These are phyloP conservation scores for Serendipita indica DNA, from an alignment of 768 basidiomycete species.

Conservation along the genomic window DNA sequence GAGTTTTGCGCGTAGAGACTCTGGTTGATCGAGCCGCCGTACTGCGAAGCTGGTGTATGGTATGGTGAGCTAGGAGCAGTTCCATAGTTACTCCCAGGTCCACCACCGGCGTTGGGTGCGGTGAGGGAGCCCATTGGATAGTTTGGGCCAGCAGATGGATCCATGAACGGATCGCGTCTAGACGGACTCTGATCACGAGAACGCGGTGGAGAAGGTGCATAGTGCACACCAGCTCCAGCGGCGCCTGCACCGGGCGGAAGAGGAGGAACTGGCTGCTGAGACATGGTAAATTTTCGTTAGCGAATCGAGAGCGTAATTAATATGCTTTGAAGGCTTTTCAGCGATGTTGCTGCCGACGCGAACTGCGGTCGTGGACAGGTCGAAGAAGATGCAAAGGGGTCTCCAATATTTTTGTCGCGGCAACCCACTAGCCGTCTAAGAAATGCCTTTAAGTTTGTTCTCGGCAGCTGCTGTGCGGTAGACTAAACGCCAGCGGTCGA, in stretches of 20 bases:
- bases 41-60: neutral
- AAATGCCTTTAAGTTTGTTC: too few relatives aligned
- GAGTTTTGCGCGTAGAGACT: neutral
- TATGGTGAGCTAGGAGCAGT: conserved; percentile 4
- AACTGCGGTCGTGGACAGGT: too few relatives aligned
- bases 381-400: too few relatives aligned
- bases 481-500: too few relatives aligned
- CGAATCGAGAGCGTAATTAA: neutral
- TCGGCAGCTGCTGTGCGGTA: too few relatives aligned
- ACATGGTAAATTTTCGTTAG: conserved; percentile 7
- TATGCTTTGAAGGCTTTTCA: too few relatives aligned
- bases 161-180: conserved; percentile 3
- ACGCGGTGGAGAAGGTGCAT: neutral
- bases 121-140: neutral
- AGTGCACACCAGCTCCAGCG: neutral
- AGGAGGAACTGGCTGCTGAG: neutral
- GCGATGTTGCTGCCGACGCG: too few relatives aligned
- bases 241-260: neutral
- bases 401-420: too few relatives aligned
- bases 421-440: too few relatives aligned
- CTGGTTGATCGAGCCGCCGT: neutral
- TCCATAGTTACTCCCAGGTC: conserved; percentile 8
- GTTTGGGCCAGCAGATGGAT: neutral
- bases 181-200: neutral
- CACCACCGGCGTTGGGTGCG: neutral